Percentiles rank a stretch among this genome's conserved stretches.
Evolutionary conservation across 2,329 filamentous ascomycete genomes (phyloP).

Genomic region (Escovopsis sp.): DNA sequence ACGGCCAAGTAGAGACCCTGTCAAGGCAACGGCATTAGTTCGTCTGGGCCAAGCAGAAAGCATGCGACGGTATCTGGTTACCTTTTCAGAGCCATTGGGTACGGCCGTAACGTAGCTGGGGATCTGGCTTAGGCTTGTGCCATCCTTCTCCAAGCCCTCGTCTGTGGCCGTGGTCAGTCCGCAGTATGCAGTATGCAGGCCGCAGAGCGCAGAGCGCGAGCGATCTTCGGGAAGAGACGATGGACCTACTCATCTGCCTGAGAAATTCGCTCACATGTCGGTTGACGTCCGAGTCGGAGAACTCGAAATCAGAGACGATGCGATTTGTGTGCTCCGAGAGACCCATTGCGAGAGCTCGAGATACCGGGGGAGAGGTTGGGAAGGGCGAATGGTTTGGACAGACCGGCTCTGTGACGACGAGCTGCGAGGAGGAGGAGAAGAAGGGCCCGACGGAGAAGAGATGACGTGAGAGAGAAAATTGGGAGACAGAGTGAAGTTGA

Average conservation of each 20-base stretch:
- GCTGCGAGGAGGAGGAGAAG: slow-evolving; percentile 13
- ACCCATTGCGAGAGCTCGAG: slow-evolving; percentile 43
- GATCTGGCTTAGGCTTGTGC: slow-evolving; percentile 81
- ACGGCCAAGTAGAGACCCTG: slow-evolving; percentile 92
- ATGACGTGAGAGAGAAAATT: slow-evolving; percentile 11
- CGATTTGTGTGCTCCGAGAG: slow-evolving; percentile 58
- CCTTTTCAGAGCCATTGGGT: slow-evolving; percentile 95
- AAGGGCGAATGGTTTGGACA: slow-evolving; percentile 43
- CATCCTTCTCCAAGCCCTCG: slow-evolving; percentile 66
- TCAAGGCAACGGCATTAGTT: not conserved
- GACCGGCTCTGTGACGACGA: slow-evolving; percentile 28
- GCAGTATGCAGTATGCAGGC: slow-evolving; percentile 2
- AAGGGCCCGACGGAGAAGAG: slow-evolving; percentile 18
- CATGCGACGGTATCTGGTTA: slow-evolving; percentile 20
- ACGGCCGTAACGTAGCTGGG: slow-evolving; percentile 93
- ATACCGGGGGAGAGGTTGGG: slow-evolving; percentile 37
- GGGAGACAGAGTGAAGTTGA: slow-evolving; percentile 11
- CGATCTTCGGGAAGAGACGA: not conserved
- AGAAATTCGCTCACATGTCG: slow-evolving; percentile 75
- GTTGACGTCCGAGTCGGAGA: slow-evolving; percentile 63
- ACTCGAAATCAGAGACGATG: slow-evolving; percentile 76
- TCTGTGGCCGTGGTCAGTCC: slow-evolving; percentile 30
- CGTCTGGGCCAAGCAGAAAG: not conserved
- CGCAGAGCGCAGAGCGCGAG: not conserved
- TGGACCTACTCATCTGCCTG: slow-evolving; percentile 54